phyloP scores from a whole-genome alignment of 192 early-diverging fungal genomes.

The Entrophospora sp. region DNA sequence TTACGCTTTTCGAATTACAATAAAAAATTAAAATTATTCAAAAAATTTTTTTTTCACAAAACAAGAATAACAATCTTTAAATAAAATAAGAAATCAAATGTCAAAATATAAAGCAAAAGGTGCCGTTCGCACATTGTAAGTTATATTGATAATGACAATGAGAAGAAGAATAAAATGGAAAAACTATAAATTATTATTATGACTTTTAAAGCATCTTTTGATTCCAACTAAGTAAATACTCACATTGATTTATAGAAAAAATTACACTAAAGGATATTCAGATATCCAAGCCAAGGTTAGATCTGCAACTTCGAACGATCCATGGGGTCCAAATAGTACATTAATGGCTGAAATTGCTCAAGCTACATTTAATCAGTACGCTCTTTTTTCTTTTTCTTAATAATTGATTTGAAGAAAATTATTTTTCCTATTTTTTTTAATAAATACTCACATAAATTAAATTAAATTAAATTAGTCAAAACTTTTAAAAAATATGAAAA shows the following conservation, averaged over 20 bases:
- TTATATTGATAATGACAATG: background rate
- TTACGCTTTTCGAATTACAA: no score
- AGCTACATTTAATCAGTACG: constrained; percentile 78
- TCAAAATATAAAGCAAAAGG: background rate
- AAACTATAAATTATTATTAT: background rate
- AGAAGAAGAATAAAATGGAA: background rate
- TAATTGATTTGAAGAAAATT: no score
- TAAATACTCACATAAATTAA: background rate
- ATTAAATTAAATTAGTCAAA: background rate
- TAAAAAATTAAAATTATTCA: no score
- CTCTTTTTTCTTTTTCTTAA: background rate
- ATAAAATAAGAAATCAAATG: no score
- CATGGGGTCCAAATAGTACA: constrained; percentile 63
- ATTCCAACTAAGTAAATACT: background rate
- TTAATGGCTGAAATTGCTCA: constrained; percentile 82
- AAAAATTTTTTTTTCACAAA: no score
- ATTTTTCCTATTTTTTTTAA: no score
- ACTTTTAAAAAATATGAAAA: no score
- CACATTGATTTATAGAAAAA: background rate
- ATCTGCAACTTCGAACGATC: constrained; percentile 70
- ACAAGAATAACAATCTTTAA: no score
- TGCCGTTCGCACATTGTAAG: background rate
- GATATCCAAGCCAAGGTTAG: constrained; percentile 90
- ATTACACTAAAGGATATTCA: constrained; percentile 79
- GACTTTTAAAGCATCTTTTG: background rate